Evolutionary conservation across 495 filamentous ascomycete species (phyloP).

Genomic region (Daldinia decipiens): DNA sequence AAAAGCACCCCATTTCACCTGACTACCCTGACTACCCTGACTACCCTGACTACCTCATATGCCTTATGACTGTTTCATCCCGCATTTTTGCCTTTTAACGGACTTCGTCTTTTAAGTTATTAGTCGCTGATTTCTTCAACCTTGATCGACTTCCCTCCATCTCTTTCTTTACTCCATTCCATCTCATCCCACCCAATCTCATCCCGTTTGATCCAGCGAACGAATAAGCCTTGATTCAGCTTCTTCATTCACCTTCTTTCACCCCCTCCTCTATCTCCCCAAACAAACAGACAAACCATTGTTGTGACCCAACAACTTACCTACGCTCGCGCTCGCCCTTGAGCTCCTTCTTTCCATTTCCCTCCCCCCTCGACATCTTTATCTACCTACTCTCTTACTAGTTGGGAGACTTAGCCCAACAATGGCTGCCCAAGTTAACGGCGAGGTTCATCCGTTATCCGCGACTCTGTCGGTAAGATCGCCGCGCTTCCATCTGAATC

Average conservation of each 20-base stretch:
- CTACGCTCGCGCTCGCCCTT: conserved; percentile 16
- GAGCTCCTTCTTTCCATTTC: conserved; percentile 15
- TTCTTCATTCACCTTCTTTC: conserved; percentile 15
- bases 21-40: no score
- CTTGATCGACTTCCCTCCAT: conserved; percentile 23
- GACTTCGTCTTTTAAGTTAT: conserved; percentile 34
- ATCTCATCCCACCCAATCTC: conserved; percentile 5
- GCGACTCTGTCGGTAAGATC: conserved; percentile 72
- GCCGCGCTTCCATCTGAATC: conserved; percentile 20
- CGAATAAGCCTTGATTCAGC: conserved; percentile 27
- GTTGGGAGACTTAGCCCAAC: conserved; percentile 18
- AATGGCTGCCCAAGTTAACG: conserved; percentile 69
- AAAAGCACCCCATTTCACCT: conserved; percentile 19
- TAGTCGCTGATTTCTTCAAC: conserved; percentile 34
- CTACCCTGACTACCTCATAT: no score
- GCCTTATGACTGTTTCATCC: conserved; percentile 21
- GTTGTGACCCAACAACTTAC: conserved; percentile 31
- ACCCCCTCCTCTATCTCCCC: background rate
- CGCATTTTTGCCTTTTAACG: conserved; percentile 38
- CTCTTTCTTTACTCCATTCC: conserved; percentile 1
- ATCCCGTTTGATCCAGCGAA: conserved; percentile 7
- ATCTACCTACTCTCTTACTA: conserved; percentile 13
- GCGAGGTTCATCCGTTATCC: conserved; percentile 68
- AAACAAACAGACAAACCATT: conserved; percentile 20
- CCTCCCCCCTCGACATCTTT: conserved; percentile 10